Evolutionary conservation across 1,139 yeast species (phyloP).

Genomic region (Lodderomyces parapsilosis): DNA sequence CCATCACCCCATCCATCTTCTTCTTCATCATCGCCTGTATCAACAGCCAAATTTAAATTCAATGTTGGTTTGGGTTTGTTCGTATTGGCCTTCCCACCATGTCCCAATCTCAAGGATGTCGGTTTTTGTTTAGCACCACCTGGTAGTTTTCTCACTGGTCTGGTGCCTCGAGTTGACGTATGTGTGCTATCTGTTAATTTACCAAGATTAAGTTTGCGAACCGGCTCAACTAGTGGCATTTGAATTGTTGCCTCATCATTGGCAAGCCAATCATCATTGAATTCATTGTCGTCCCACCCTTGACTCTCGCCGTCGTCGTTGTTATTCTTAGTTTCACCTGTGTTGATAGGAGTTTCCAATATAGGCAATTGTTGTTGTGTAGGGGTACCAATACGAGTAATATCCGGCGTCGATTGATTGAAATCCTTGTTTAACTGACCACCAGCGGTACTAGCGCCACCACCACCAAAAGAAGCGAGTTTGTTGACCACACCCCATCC

Average conservation of each 20-base stretch:
- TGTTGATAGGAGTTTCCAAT: conserved; percentile 9
- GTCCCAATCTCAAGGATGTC: conserved; percentile 27
- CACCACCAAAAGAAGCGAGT: conserved; percentile 27
- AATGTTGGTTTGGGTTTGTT: conserved; percentile 27
- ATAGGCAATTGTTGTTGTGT: conserved; percentile 16
- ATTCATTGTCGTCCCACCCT: conserved; percentile 17
- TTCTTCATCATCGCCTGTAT: conserved; percentile 55
- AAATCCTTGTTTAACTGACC: conserved; percentile 36
- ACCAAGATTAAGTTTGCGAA: conserved; percentile 11
- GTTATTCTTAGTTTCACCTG: conserved; percentile 45
- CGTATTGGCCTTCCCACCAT: conserved; percentile 5
- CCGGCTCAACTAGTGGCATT: conserved; percentile 11
- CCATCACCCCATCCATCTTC: conserved; percentile 39
- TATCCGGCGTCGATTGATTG: conserved; percentile 43
- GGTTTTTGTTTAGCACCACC: conserved; percentile 11
- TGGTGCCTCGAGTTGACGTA: conserved; percentile 10
- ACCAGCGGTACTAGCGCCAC: background rate
- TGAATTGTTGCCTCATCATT: conserved; percentile 10
- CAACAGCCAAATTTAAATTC: conserved; percentile 39
- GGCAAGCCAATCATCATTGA: conserved; percentile 16
- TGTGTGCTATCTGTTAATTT: conserved; percentile 13
- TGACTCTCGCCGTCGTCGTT: conserved; percentile 15
- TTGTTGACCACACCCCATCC: conserved; percentile 40
- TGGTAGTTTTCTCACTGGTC: background rate
- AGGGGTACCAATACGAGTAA: conserved; percentile 29